These are phyloP conservation scores for Phytophthora sp. DNA, from an alignment of 352 stramenopile species.

Conservation along the genomic window DNA sequence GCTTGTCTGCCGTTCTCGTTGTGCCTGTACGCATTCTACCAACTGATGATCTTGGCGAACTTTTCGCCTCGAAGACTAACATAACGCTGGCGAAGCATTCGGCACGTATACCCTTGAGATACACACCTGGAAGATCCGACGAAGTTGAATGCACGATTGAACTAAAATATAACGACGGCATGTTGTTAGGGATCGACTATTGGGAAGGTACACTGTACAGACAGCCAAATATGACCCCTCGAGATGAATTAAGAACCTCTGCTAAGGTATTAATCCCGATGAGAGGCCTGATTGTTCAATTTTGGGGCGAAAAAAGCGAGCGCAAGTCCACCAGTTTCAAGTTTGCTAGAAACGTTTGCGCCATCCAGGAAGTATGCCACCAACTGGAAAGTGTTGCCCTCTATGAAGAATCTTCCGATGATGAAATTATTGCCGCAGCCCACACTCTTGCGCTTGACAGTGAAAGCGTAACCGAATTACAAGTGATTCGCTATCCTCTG, in stretches of 20 bases:
- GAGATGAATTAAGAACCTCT: neutral
- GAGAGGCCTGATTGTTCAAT: conserved; percentile 16
- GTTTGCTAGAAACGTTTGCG: conserved; percentile 14
- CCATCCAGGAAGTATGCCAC: neutral
- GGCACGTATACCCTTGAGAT: conserved; percentile 13
- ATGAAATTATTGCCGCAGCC: conserved; percentile 11
- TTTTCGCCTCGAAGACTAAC: conserved; percentile 9
- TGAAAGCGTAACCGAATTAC: conserved; percentile 17
- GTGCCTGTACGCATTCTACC: conserved; percentile 29
- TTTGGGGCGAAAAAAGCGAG: conserved; percentile 5
- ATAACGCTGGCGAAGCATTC: conserved; percentile 21
- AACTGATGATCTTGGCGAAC: conserved; percentile 16
- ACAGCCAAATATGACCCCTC: neutral
- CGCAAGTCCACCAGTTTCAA: conserved; percentile 9
- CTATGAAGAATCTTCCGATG: conserved; percentile 21
- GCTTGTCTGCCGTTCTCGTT: conserved; percentile 11
- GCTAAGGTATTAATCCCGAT: conserved; percentile 2
- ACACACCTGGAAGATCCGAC: conserved; percentile 22
- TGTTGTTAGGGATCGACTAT: conserved; percentile 36
- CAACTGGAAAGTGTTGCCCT: conserved; percentile 16
- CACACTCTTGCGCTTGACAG: conserved; percentile 10
- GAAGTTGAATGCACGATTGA: conserved; percentile 27
- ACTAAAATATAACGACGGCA: conserved; percentile 27
- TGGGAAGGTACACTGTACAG: neutral
- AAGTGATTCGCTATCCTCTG: conserved; percentile 21